Percentiles rank a stretch among this genome's conserved stretches.
Evolutionary conservation across 139 green algal genomes (phyloP).

Genomic region (Chlorella sp.): DNA sequence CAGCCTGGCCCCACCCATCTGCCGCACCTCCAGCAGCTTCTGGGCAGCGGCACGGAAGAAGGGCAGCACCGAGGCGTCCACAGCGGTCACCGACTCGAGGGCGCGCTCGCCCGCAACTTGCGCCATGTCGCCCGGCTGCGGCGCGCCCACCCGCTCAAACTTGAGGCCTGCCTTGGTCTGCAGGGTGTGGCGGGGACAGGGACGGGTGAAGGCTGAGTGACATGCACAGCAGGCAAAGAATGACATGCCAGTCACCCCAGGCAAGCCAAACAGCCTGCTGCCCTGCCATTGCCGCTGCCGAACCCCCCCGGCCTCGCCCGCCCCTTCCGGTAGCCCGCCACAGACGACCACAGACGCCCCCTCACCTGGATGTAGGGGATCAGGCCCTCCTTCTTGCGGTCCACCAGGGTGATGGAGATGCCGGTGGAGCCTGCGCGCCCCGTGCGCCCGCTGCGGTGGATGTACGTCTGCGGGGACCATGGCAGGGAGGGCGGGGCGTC

Average conservation of each 20-base stretch:
- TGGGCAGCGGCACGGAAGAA: slow-evolving; percentile 61
- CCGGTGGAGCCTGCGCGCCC: slow-evolving; percentile 87
- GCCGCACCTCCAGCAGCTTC: slow-evolving; percentile 59
- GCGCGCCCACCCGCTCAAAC: slow-evolving; percentile 90
- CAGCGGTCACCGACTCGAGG: slow-evolving; percentile 60
- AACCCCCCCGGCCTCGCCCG: too few species aligned
- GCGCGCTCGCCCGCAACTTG: slow-evolving; percentile 73
- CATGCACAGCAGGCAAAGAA: too few species aligned
- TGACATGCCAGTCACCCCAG: too few species aligned
- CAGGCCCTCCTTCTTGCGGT: slow-evolving; percentile 83
- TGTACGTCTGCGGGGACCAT: slow-evolving; percentile 59
- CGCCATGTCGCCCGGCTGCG: slow-evolving; percentile 93
- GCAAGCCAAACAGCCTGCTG: too few species aligned
- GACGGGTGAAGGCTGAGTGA: neutral
- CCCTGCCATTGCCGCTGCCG: too few species aligned
- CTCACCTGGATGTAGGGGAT: slow-evolving; percentile 82
- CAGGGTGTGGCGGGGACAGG: neutral
- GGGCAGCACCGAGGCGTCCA: slow-evolving; percentile 69
- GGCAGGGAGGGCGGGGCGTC: neutral
- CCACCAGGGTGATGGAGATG: slow-evolving; percentile 86
- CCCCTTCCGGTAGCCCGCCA: too few species aligned
- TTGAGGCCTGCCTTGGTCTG: slow-evolving; percentile 71
- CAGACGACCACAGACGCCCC: too few species aligned
- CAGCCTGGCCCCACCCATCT: neutral
- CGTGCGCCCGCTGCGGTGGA: slow-evolving; percentile 89